Evolutionary conservation across 2,329 filamentous ascomycete genomes (phyloP).

Genomic region (Myriosclerotinia duriaeana): DNA sequence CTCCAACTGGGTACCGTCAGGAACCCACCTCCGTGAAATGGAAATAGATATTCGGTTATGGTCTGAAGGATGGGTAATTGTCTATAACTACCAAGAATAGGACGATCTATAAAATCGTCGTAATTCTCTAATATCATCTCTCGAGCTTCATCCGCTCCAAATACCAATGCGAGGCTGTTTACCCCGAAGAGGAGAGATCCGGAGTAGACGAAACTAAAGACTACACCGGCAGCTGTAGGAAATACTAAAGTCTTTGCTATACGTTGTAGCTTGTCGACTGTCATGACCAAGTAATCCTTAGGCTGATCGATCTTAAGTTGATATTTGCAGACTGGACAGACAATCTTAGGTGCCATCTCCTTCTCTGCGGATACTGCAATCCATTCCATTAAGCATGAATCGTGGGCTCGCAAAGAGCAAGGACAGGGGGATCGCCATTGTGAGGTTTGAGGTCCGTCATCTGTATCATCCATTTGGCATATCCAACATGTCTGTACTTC

Average conservation of each 20-base stretch:
- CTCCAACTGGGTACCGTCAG: conserved; percentile 27
- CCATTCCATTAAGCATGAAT: conserved; percentile 87
- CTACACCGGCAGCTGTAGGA: conserved; percentile 37
- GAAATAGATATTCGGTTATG: conserved; percentile 27
- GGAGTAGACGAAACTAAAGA: conserved; percentile 48
- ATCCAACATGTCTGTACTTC: conserved; percentile 57
- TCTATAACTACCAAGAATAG: conserved; percentile 6
- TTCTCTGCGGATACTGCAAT: conserved; percentile 63
- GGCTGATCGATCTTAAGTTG: conserved; percentile 75
- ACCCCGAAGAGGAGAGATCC: conserved; percentile 58
- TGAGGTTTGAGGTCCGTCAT: conserved; percentile 47
- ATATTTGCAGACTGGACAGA: conserved; percentile 87
- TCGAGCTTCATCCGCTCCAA: conserved; percentile 60
- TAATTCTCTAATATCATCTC: conserved; percentile 25
- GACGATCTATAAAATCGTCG: conserved; percentile 11
- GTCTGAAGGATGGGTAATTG: conserved; percentile 6
- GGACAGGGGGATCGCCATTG: conserved; percentile 86
- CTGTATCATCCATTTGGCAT: conserved; percentile 58
- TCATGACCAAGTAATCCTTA: conserved; percentile 64
- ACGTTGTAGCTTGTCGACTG: conserved; percentile 31
- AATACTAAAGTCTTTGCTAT: conserved; percentile 33
- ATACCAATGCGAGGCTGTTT: conserved; percentile 63
- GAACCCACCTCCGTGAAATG: conserved; percentile 33
- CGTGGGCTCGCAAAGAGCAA: conserved; percentile 87
- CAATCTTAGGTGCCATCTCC: conserved; percentile 70